Evolutionary conservation across 2,329 filamentous ascomycete species (phyloP), one percentile per base, ranked within the genome.

Genomic region (Calonectria hongkongensis): DNA sequence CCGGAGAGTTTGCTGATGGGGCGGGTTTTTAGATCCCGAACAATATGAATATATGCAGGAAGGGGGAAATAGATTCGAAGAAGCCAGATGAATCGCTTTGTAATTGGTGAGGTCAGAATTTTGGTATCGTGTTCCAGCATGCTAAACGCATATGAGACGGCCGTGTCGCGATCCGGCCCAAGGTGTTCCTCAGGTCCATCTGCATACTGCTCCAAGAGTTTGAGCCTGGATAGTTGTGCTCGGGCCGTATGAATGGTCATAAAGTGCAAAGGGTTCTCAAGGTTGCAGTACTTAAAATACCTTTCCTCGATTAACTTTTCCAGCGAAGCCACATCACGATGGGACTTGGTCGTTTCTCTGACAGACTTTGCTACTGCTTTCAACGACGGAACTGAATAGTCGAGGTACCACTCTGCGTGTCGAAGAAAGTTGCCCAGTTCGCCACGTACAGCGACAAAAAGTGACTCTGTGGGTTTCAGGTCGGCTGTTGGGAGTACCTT

Each of bases 141-240:
- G n/a, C 33, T 25, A n/a, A 68, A 63, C 13, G 66, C 66, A 5
- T 54, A 50, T 2, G 25, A 51, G 28, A 63, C n/a, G 10, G 47
- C 43, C 18, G 66, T 51, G 27, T 68, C 43, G 33, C 30, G 30
- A 12, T 62, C 25, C 7, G 54, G 27, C 56, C 60, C 66, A 0
- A 56, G 28, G 18, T 30, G 30, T 25, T 48, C 33, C n/a, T 30
- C 36, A 1, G 66, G 27, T 10, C 21, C 25, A 10, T 30, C 28
- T 6, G 33, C 30, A 21, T 63, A 68, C 4, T 88, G 82, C 62
- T 90, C 87, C 63, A 91, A 70, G 0, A 93, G 85, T 1, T 84
- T 86, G 56, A 73, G 81, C 76, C 87, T 90, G 0, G 89, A 87
- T 3, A 93, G 69, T 6, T 84, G 33, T 2, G 27, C 21, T 25